A percentile compares a stretch with the other conserved stretches of the same genome.
These are phyloP conservation scores for Umbelopsis ramanniana DNA, from an alignment of 192 early-diverging fungal species.

Conservation along the genomic window DNA sequence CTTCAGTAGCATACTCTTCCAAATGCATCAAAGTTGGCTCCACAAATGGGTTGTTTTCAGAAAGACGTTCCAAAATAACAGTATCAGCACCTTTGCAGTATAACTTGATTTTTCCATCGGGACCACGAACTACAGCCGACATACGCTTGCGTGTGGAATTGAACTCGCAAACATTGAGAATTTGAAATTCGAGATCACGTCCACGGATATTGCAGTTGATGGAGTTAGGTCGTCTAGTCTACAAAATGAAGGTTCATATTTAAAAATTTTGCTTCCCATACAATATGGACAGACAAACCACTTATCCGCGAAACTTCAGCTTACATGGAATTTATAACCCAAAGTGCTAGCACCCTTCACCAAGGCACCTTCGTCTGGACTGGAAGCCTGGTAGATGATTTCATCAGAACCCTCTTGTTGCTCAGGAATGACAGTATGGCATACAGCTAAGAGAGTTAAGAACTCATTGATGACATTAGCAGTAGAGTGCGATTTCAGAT, in stretches of 20 bases:
- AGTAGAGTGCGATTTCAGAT: conserved; percentile 58
- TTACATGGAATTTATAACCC: conserved; percentile 66
- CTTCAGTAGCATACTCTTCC: conserved; percentile 88
- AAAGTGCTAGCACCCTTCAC: conserved; percentile 64
- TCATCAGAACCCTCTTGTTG: conserved; percentile 61
- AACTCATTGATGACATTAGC: conserved; percentile 84
- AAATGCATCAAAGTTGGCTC: conserved; percentile 72
- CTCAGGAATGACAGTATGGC: conserved; percentile 96
- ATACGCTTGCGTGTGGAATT: conserved; percentile 95
- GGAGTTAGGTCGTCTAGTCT: conserved; percentile 59
- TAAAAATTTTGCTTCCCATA: neutral
- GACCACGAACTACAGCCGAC: conserved; percentile 83
- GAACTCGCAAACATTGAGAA: conserved; percentile 95
- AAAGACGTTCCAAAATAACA: conserved; percentile 85
- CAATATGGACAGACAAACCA: neutral
- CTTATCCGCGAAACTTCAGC: neutral
- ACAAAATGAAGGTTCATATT: neutral
- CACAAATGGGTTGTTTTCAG: conserved; percentile 69
- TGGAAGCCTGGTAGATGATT: conserved; percentile 91
- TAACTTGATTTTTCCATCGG: conserved; percentile 82
- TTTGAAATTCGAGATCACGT: conserved; percentile 69
- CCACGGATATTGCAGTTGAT: conserved; percentile 52
- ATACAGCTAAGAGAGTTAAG: conserved; percentile 84
- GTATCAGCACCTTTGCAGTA: conserved; percentile 98
- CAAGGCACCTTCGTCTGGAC: conserved; percentile 93